Evolutionary conservation across 495 filamentous ascomycete genomes (phyloP), one percentile per base, ranked within the genome.

Genomic region (Pseudotulostoma volvatum): DNA sequence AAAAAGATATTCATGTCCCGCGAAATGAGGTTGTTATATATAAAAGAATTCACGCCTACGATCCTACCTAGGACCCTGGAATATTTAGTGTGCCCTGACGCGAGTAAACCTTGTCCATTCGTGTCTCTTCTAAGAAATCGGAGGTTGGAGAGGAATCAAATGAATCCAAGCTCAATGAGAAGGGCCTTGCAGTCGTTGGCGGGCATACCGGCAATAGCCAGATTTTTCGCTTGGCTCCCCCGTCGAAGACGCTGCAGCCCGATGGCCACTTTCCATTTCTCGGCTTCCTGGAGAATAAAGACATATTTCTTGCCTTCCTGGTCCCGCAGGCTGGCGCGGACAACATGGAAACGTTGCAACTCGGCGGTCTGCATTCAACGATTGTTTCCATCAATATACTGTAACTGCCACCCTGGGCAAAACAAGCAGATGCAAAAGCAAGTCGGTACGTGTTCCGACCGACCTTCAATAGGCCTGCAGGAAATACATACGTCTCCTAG

Each of bases 211-310:
- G 69, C 64, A 4, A 83, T 70, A n/a, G 76, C 77, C 18, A 86
- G 55, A 9, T 74, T 66, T 41, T 78, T 59, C 14, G 76, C 74
- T 47, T 81, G 77, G 16, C 71, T 70, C 4, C 90, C 85, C 33
- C 70, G 65, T 31, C 79, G 61, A 37, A 97, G 62, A 16, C 73
- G 66, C 55, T 84, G 74, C 42, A 97, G 56, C 7, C 85, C 85
- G 16, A 81, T 68, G 1, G 79, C 77, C 21, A 97, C 76, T 62
- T 97, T 97, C 90, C 90, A 95, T 11, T 76, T 81, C 54, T 97
- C 87, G 23, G 77, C 73, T 50, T 88, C 79, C 18, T 70, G 65
- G 13, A 94, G 51, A 2, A 96, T 66, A 51, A 94, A 95, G 36
- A 94, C 67, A 49, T 81, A 93, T 32, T 74, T 67, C 52, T 80